Evolutionary conservation across 768 basidiomycete species (phyloP), one percentile per base, ranked within the genome.

Genomic region (Tubosaeta sp.): DNA sequence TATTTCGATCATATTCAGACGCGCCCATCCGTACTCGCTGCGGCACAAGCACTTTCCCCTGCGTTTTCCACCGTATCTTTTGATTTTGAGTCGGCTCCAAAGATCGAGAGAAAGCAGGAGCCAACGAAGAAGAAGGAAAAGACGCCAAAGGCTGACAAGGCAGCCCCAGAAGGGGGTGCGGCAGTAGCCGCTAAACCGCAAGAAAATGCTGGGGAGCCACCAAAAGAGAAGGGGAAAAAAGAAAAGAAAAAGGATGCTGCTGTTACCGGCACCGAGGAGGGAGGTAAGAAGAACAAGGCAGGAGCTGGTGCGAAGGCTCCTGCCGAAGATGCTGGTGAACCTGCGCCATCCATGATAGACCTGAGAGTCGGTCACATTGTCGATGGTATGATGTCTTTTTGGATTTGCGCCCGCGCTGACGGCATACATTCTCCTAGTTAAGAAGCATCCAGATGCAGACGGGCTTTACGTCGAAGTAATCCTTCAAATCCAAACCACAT

Each of bases 381-480:
- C 16, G 90, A 96, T 65, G 83, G 94, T 95, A 59, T 64, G 82
- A 69, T 29, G 10, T 29, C 29, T n/a, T 36, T 14, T 7, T 6
- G 38, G 22, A 11, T 14, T 35, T 13, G 21, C 22, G 24, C 27
- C n/a, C 29, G 21, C 9, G 41, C 56, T 56, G 30, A 65, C 30
- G 14, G 32, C 24, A 49, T 57, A 36, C 18, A 36, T 36, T 36
- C 35, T 18, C n/a, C 35, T 63, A 95, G 95, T 98, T 61, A 84
- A 83, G 71, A 91, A 90, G 62, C 96, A 99, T 65, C 95, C 96
- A 14, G 96, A 99, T 63, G 96, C 96, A 3, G 96, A 98, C 62
- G 84, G 91, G 44, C 79, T 99, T n/a, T 99, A 98, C 64, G 82
- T 98, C 54, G 95, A 98, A 79, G 89, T 84, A 63, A 31, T 74